Conservation (phyloP, 148 eudicot genomes). For the Camellia sinensis region DNA sequence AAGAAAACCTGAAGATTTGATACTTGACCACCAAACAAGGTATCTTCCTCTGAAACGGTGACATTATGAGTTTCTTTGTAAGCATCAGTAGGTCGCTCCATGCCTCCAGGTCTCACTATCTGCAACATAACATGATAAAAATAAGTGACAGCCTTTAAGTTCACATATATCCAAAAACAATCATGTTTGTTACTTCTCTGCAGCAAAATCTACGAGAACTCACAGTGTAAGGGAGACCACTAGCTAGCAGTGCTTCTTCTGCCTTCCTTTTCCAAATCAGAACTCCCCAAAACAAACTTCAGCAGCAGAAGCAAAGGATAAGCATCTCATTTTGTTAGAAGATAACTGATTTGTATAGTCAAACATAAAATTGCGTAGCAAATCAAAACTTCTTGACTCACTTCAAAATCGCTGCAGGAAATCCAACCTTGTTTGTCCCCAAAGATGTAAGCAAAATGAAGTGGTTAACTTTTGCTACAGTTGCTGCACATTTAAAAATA, state of each 20-base stretch:
- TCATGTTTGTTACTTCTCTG: neutral
- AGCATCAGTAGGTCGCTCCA: constrained; percentile 94
- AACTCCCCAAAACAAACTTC: constrained; percentile 95
- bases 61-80: constrained; percentile 87
- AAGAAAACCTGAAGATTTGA: constrained; percentile 82
- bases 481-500: constrained; percentile 51
- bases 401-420: constrained; percentile 91
- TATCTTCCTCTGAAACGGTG: constrained; percentile 66
- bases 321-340: neutral
- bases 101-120: constrained; percentile 98
- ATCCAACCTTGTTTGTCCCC: constrained; percentile 92
- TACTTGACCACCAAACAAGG: constrained; percentile 87
- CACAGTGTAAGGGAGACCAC: constrained; percentile 90
- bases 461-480: constrained; percentile 63
- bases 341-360: neutral
- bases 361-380: neutral
- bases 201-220: constrained; percentile 30
- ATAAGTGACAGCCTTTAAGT: neutral
- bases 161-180: neutral
- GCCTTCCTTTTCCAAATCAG: constrained; percentile 89
- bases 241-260: constrained; percentile 80
- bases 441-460: constrained; percentile 77
- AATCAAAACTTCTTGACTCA: constrained; percentile 35
- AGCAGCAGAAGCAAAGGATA: constrained; percentile 19
- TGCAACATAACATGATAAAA: constrained; percentile 24